Base-by-base conservation (phyloP, 345 rosid species). In the Gossypium longicalyx region DNA sequence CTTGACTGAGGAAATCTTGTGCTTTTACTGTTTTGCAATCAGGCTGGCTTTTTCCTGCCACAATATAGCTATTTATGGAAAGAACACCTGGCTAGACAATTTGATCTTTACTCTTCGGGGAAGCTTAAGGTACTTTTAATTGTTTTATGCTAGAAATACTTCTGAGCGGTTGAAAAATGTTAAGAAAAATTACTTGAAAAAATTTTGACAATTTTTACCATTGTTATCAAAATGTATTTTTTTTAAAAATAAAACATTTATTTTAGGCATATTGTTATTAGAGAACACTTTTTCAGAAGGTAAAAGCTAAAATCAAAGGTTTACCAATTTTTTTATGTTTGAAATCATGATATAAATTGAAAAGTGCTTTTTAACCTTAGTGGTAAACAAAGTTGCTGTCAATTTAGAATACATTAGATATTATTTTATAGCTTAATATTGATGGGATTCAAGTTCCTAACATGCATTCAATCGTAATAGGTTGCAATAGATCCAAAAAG, bases 31-130 rank as follows among this genome's bases (percentile, higher is more conserved):
- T 61, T 61, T 61, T 61, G 66, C 2, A 29, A 61, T 67, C 94
- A 94, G 99, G 93, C 90, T 67, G 98, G 98, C 44, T 94, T 94
- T 85, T 94, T 95, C 87, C 85, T 95, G 53, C 73, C 88, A 67
- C 97, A 92, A 65, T 87, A 92, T 78, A 77, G 81, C 75, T 87
- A 83, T 62, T 57, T 95, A 38, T 95, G 99, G 99, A 91, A 90
- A 77, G 81, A 86, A 70, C 97, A 92, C 83, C 89, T 92, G 54
- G 88, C 86, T 59, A 90, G 49, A 82, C 84, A 89, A 11, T 86
- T 83, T 82, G 67, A 80, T 70, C 92, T 91, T 63, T 92, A 83
- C 86, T 81, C 94, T 61, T 61, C 78, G 2, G 97, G 96, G 82
- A 89, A 95, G 84, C 98, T 95, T 7, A 89, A 91, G 97, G 98